Base-by-base conservation (phyloP, 2,329 filamentous ascomycete species). In the Nemania abortiva region DNA sequence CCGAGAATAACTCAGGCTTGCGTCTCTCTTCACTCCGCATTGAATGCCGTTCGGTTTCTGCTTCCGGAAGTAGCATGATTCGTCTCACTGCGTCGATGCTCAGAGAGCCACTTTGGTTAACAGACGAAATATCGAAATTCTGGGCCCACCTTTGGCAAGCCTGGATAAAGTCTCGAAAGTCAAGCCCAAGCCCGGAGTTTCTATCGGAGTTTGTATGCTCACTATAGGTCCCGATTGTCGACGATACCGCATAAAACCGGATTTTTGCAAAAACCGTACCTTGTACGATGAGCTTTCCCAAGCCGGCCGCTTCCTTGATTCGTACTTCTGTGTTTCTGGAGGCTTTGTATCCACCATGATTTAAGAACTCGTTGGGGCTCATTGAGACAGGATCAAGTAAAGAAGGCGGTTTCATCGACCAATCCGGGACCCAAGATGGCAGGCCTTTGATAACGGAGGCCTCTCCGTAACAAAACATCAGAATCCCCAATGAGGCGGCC, bases 341-440 rank as follows among this genome's bases (percentile, higher is more conserved):
- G 2, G 64, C 56, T 5, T 22, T 42, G 10, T 39, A 31, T 22
- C 20, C 13, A n/a, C 15, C 6, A 18, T 11, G 39, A 9, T 2
- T 1, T 45, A 45, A 2, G 18, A 45, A n/a, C 18, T 11, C 18
- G 15, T 6, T 39, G 37, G 37, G 6, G 11, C 2, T 18, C 18
- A 18, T 6, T 2, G n/a, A 11, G 27, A 18, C 20, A 18, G 29
- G 6, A 9, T 22, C 10, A 27, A 15, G 20, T 2, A 9, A 6
- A 6, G 13, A 31, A n/a, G 50, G 37, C n/a, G 1, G 20, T 24
- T 53, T 66, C 39, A 31, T 39, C 10, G 9, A 10, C 39, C 31
- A 66, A 49, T 54, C 64, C 6, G 52, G 64, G 10, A 61, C 57
- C 64, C 57, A 66, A 56, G 64, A 62, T n/a, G 64, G 64, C 13